A percentile compares a stretch with the other conserved stretches of the same genome.
Evolutionary conservation across 345 rosid genomes (phyloP).

Genomic region (Luvunga scandens): DNA sequence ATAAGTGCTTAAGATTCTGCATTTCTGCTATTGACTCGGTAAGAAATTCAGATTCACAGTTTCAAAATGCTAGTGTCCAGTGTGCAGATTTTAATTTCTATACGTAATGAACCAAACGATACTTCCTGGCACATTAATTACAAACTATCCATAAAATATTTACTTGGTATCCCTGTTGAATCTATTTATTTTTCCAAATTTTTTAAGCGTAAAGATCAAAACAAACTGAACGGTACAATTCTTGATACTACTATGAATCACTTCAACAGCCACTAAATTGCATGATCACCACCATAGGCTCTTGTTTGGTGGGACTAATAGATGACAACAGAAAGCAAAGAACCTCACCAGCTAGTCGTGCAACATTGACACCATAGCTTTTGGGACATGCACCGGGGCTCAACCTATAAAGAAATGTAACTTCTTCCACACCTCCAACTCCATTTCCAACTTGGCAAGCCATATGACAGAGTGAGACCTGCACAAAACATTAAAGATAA

Average conservation of each 20-base stretch:
- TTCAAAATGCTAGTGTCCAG: background rate
- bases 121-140: background rate
- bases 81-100: background rate
- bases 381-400: slow-evolving; percentile 88
- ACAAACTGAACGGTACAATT: background rate
- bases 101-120: background rate
- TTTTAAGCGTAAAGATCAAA: background rate
- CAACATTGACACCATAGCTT: slow-evolving; percentile 97
- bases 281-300: background rate
- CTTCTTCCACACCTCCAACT: slow-evolving; percentile 67
- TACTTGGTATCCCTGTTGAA: background rate
- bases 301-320: background rate
- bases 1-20: slow-evolving; percentile 6
- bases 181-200: background rate
- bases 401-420: slow-evolving; percentile 83
- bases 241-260: background rate
- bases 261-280: background rate
- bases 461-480: slow-evolving; percentile 96
- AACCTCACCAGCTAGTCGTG: slow-evolving; percentile 82
- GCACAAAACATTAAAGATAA: slow-evolving; percentile 10
- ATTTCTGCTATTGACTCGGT: no score
- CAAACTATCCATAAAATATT: background rate
- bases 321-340: background rate
- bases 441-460: slow-evolving; percentile 82
- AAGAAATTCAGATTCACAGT: background rate